These are phyloP conservation scores for Tritrichomonas foetus DNA, from an alignment of 208 protist species.

Conservation along the genomic window DNA sequence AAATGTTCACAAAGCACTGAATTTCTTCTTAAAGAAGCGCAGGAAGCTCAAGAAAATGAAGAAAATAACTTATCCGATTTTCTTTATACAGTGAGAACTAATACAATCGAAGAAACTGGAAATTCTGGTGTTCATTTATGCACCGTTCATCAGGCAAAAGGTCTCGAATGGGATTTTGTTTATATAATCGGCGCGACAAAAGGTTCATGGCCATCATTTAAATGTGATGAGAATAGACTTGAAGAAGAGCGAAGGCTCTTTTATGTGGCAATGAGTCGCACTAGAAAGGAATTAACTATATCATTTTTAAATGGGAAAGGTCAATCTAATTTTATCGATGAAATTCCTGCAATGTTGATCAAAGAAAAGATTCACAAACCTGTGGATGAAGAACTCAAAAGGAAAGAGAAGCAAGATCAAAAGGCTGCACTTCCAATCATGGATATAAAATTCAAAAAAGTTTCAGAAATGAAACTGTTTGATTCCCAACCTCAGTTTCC, in stretches of 20 bases:
- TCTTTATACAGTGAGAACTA: neutral
- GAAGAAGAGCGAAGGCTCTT: conserved; percentile 32
- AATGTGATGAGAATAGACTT: neutral
- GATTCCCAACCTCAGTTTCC: no score
- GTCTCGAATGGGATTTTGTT: conserved; percentile 29
- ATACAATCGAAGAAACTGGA: no score
- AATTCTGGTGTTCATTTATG: neutral
- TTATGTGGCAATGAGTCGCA: conserved; percentile 31
- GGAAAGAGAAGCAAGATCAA: no score
- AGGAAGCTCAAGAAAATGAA: neutral
- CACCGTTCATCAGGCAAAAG: conserved; percentile 30
- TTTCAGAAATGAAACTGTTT: no score
- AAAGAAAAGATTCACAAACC: neutral
- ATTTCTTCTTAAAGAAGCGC: neutral
- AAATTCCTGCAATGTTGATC: neutral
- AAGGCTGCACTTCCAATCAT: no score
- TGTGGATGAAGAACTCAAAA: no score
- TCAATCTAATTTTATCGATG: neutral
- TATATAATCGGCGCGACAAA: neutral
- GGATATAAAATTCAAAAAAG: no score
- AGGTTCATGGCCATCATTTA: neutral
- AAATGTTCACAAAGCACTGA: neutral
- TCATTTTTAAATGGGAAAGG: neutral
- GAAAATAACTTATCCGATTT: neutral
- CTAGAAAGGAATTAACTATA: neutral